These are phyloP conservation scores for Silene noctiflora DNA, from an alignment of 179 eudicot species.

Conservation along the genomic window DNA sequence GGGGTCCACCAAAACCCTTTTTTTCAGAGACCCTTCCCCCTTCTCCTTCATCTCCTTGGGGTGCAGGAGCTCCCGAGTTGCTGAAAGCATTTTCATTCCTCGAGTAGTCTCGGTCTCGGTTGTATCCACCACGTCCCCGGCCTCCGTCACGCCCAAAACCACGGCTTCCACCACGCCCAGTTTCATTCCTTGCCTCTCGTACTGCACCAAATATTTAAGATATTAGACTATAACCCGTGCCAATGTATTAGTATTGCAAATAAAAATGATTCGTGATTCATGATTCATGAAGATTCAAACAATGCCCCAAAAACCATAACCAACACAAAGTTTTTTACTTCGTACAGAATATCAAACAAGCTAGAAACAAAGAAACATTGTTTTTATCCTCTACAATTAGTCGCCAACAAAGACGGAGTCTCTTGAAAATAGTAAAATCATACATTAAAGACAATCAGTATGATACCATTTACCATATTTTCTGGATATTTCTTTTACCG, in stretches of 20 bases:
- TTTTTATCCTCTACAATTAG: not conserved
- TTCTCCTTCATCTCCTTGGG: constrained; percentile 55
- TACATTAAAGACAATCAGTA: not conserved
- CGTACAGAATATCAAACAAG: not conserved
- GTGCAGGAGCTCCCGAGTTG: constrained; percentile 37
- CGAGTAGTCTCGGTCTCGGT: constrained; percentile 38
- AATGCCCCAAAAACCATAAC: not conserved
- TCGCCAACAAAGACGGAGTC: not conserved
- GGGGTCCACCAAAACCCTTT: constrained; percentile 61
- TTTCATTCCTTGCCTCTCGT: constrained; percentile 32
- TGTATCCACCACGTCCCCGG: constrained; percentile 41
- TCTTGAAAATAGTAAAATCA: not conserved
- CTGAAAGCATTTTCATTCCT: constrained; percentile 48
- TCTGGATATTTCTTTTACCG: not conserved
- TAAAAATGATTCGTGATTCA: too few relatives aligned
- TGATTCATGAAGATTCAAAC: not conserved
- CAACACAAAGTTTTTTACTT: not conserved
- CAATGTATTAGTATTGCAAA: not conserved
- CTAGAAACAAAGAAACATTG: not conserved
- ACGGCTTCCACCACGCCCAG: constrained; percentile 36
- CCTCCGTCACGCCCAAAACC: constrained; percentile 40
- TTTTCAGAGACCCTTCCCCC: constrained; percentile 52
- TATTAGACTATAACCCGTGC: not conserved
- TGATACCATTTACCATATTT: too few relatives aligned
- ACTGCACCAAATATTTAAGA: constrained; percentile 19